These are phyloP conservation scores for Pelargonium myrrhifolium DNA, from an alignment of 441 rosid genomes.

Conservation along the genomic window DNA sequence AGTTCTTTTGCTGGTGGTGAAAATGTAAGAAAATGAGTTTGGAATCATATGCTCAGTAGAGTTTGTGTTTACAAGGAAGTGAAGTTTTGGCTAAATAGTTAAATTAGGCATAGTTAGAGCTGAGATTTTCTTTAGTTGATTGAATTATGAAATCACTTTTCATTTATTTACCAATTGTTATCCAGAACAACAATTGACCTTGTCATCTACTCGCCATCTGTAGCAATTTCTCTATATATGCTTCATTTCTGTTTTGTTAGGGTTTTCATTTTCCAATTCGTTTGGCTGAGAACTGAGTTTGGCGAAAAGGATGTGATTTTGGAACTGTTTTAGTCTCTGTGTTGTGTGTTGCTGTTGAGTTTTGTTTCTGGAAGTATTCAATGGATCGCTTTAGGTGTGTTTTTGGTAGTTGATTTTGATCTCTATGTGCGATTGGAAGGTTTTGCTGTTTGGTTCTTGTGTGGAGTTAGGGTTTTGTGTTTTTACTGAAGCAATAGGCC, in stretches of 20 bases:
- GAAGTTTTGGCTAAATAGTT: not conserved
- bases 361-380: not conserved
- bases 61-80: not conserved
- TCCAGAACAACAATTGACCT: too few species aligned
- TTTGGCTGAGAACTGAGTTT: not conserved
- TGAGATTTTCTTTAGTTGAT: not conserved
- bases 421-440: not conserved
- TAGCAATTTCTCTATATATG: constrained; percentile 3
- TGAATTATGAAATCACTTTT: too few species aligned
- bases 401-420: not conserved
- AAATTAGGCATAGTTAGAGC: not conserved
- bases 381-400: not conserved
- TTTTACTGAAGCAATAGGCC: not conserved
- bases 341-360: not conserved
- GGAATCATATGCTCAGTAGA: not conserved
- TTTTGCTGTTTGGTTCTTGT: not conserved
- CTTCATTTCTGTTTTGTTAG: constrained; percentile 18
- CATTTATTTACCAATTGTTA: too few species aligned
- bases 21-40: not conserved
- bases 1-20: not conserved
- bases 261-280: constrained; percentile 10
- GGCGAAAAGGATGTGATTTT: not conserved
- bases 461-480: not conserved
- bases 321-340: not conserved
- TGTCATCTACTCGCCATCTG: too few species aligned